Base-by-base conservation (phyloP, 2,329 filamentous ascomycete genomes). In the Piedraia hortae region DNA sequence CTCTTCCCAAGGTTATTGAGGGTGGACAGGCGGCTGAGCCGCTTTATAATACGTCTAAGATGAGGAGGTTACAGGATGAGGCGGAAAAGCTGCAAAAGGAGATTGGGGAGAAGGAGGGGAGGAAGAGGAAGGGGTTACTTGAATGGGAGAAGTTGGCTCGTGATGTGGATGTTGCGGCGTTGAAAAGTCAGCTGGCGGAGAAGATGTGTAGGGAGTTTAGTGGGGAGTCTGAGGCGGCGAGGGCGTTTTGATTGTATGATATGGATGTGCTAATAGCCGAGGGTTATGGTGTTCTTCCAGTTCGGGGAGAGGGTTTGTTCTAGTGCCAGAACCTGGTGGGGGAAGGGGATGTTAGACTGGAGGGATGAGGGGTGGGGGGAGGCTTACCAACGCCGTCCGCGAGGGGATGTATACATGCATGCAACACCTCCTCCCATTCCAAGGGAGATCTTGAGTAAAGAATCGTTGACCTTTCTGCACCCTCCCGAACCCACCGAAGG, bases 351-450 rank as follows among this genome's bases (percentile, higher is more conserved):
- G 10, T 10, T 8, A 12, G 12, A 18, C n/a, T 12, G 5, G 19
- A 11, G 19, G 19, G 10, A 6, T 11, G 14, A 12, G 14, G 22
- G 11, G 12, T 6, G 14, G 4, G 22, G 14, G 10, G 12, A 18
- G 23, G 52, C 57, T 50, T 44, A 89, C 80, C 44, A 91, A 51
- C 10, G 77, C 82, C 29, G 71, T 78, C 36, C 82, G 58, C 23
- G 63, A 63, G 9, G 82, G 82, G 28, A 89, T 62, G 43, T 97
- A 97, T 23, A 91, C 61, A 43, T 93, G 85, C 21, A 75, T 63
- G 52, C 75, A 91, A 47, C 93, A 93, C 51, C 62, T 70, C 29
- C 85, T 56, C 8, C 62, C 62, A 41, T 93, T 93, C 85, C 85
- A 93, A 29, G 62, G 59, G 51, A 91, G 62, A 8, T 77, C 63